These are phyloP conservation scores for Podospora anserina DNA, from an alignment of 495 filamentous ascomycete genomes.

Conservation along the genomic window DNA sequence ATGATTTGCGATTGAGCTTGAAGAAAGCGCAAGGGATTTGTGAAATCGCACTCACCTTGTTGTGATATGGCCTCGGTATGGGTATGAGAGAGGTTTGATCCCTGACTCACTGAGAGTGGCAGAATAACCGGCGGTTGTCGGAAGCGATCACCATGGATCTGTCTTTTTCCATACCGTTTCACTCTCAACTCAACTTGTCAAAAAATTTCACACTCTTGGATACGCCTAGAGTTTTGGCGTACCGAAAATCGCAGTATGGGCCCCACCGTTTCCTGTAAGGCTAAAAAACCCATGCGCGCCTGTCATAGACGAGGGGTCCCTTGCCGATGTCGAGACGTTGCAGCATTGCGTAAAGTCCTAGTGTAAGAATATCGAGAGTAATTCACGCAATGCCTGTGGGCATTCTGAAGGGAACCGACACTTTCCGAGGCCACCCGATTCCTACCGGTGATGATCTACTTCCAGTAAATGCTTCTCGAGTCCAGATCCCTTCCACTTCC, in stretches of 20 bases:
- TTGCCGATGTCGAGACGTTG: not conserved
- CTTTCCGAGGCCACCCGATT: not conserved
- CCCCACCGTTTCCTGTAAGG: not conserved
- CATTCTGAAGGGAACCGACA: not conserved
- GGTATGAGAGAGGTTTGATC: constrained; percentile 5
- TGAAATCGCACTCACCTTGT: not conserved
- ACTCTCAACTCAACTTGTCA: not conserved
- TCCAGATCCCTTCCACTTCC: not conserved
- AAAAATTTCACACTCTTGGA: not conserved
- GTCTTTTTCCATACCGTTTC: not conserved
- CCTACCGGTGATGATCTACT: not conserved
- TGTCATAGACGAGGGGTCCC: not conserved
- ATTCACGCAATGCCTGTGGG: not conserved
- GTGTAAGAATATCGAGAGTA: not conserved
- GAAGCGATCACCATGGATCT: not conserved
- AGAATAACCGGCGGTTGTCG: constrained; percentile 13
- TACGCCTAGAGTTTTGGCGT: not conserved
- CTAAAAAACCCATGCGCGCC: not conserved
- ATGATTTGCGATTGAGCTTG: not conserved
- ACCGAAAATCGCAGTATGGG: not conserved
- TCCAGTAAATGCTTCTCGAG: not conserved
- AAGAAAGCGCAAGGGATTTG: not conserved
- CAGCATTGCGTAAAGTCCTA: not conserved
- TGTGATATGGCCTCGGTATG: not conserved
- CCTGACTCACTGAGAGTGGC: constrained; percentile 10